These are phyloP conservation scores for Phoma sp. DNA, from an alignment of 2,329 filamentous ascomycete species.

Conservation along the genomic window DNA sequence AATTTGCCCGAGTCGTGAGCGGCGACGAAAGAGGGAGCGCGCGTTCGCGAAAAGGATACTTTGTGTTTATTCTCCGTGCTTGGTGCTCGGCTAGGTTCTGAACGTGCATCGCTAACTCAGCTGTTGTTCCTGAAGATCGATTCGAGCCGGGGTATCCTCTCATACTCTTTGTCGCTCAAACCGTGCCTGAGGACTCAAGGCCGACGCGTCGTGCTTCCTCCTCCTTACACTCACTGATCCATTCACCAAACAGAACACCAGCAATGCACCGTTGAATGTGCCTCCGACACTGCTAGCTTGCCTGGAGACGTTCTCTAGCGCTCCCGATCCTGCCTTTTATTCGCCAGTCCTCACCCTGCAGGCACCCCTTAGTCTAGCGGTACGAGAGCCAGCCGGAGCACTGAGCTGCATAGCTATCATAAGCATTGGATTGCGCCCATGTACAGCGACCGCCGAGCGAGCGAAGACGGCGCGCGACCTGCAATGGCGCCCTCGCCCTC, in stretches of 20 bases:
- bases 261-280: constrained; percentile 18
- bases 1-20: constrained; percentile 12
- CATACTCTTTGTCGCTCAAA: constrained; percentile 12
- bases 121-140: constrained; percentile 7
- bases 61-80: constrained; percentile 12
- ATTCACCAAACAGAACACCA: not conserved
- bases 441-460: constrained; percentile 10
- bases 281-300: constrained; percentile 5
- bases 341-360: constrained; percentile 22
- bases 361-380: constrained; percentile 22
- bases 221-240: constrained; percentile 8
- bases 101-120: constrained; percentile 5
- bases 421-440: not conserved
- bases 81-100: constrained; percentile 3
- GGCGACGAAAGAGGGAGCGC: not conserved
- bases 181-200: constrained; percentile 2
- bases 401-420: constrained; percentile 13
- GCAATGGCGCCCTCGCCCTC: constrained; percentile 14
- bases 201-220: constrained; percentile 8
- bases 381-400: constrained; percentile 15
- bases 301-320: constrained; percentile 17
- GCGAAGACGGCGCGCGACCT: constrained; percentile 8
- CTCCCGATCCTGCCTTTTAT: constrained; percentile 19
- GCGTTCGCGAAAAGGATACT: not conserved
- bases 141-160: not conserved